A percentile compares a stretch with the other conserved stretches of the same genome.
phyloP scores from a whole-genome alignment of 129 eudicot species.

The Tagetes erecta region DNA sequence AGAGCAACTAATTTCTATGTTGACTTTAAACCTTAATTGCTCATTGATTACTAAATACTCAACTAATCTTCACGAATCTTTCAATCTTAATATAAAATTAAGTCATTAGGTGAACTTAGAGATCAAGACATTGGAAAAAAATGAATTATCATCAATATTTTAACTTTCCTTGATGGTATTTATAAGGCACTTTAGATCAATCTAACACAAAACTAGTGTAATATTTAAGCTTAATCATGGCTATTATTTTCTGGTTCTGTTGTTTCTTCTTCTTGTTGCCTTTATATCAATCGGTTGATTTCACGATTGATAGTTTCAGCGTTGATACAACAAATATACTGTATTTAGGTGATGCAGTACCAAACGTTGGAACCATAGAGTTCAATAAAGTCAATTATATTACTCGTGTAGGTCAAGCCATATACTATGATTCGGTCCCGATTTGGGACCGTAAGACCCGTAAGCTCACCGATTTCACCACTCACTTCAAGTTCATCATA shows the following conservation, averaged over 20 bases:
- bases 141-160: conserved; percentile 18
- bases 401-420: conserved; percentile 46
- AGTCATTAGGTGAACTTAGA: conserved; percentile 16
- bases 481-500: conserved; percentile 46
- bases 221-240: conserved; percentile 25
- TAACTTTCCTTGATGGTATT: conserved; percentile 3
- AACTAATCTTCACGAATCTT: conserved; percentile 20
- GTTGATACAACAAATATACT: conserved; percentile 33
- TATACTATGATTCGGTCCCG: conserved; percentile 37
- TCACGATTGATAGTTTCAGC: conserved; percentile 34
- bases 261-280: conserved; percentile 29
- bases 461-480: conserved; percentile 42
- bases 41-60: conserved; percentile 23
- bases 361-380: conserved; percentile 38
- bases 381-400: conserved; percentile 28
- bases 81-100: conserved; percentile 17
- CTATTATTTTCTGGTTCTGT: conserved; percentile 19
- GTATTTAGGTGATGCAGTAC: conserved; percentile 45
- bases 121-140: conserved; percentile 21
- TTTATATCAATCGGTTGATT: conserved; percentile 33
- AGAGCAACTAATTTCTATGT: background rate
- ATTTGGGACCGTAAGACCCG: conserved; percentile 43
- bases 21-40: conserved; percentile 26
- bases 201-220: too few relatives aligned
- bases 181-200: background rate